phyloP scores from a whole-genome alignment of 2,329 filamentous ascomycete species.

The Cryphonectria carpinicola region DNA sequence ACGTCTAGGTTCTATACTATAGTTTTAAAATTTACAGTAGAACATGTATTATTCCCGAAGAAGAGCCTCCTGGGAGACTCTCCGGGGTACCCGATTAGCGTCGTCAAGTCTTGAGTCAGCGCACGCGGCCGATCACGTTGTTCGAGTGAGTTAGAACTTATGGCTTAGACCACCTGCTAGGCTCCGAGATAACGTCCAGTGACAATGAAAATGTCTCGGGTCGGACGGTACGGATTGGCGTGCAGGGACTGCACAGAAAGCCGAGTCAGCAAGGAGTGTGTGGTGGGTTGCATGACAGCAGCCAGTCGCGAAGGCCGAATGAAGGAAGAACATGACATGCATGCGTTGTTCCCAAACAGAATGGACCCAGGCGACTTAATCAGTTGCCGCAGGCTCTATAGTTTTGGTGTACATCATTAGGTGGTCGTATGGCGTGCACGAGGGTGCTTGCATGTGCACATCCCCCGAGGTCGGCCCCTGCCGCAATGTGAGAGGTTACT shows the following conservation, averaged over 20 bases:
- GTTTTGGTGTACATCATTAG: background rate
- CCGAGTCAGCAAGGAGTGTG: background rate
- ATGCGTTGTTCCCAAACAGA: background rate
- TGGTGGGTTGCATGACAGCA: background rate
- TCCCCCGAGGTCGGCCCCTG: background rate
- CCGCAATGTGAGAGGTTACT: background rate
- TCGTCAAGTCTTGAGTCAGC: background rate
- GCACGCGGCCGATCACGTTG: background rate
- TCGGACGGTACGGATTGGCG: background rate
- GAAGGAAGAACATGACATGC: background rate
- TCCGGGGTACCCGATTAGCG: background rate
- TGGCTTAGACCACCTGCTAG: background rate
- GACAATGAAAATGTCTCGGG: background rate
- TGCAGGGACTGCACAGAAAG: background rate
- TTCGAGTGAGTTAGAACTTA: background rate
- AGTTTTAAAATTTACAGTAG: background rate
- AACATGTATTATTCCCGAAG: background rate
- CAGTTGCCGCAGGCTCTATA: background rate
- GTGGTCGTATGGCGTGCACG: background rate
- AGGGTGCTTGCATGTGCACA: background rate
- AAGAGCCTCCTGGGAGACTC: background rate
- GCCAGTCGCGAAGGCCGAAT: background rate
- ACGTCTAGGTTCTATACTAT: background rate
- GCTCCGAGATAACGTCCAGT: background rate
- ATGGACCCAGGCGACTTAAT: background rate